Evolutionary conservation across 352 stramenopile species (phyloP).

Genomic region (Globisporangium viniferum): DNA sequence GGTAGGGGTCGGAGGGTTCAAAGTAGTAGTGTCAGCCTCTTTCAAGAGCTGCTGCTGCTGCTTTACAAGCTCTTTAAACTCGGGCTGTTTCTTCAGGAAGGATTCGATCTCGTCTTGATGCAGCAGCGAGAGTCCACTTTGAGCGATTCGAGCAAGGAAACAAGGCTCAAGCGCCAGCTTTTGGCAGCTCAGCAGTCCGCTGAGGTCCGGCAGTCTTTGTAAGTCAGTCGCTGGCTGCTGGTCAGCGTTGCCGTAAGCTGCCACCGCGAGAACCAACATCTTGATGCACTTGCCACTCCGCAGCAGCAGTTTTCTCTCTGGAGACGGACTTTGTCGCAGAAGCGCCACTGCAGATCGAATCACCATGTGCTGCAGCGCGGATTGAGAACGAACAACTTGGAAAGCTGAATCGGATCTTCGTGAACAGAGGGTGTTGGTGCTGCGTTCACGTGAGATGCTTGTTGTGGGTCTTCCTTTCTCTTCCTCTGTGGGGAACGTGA

Average conservation of each 20-base stretch:
- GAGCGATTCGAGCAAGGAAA: conserved; percentile 7
- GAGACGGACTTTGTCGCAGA: conserved; percentile 26
- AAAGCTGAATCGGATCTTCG: background rate
- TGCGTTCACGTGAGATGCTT: background rate
- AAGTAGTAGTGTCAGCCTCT: background rate
- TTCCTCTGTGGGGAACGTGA: conserved; percentile 25
- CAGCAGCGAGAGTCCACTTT: background rate
- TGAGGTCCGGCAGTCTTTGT: background rate
- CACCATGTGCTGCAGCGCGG: conserved; percentile 30
- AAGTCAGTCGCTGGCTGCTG: background rate
- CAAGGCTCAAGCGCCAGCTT: background rate
- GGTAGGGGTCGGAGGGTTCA: background rate
- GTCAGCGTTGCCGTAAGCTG: background rate
- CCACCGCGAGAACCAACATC: background rate
- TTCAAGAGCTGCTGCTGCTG: background rate
- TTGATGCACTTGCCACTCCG: background rate
- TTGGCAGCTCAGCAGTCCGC: background rate
- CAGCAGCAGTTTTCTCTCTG: conserved; percentile 29
- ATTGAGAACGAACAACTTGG: conserved; percentile 7
- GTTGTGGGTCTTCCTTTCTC: background rate
- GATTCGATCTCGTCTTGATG: background rate
- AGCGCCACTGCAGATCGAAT: conserved; percentile 35
- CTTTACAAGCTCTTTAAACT: background rate
- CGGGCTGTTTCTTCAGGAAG: background rate
- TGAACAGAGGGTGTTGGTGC: background rate